Evolutionary conservation across 1,284 basidiomycete genomes (phyloP).

Genomic region (Coriolopsis trogii): DNA sequence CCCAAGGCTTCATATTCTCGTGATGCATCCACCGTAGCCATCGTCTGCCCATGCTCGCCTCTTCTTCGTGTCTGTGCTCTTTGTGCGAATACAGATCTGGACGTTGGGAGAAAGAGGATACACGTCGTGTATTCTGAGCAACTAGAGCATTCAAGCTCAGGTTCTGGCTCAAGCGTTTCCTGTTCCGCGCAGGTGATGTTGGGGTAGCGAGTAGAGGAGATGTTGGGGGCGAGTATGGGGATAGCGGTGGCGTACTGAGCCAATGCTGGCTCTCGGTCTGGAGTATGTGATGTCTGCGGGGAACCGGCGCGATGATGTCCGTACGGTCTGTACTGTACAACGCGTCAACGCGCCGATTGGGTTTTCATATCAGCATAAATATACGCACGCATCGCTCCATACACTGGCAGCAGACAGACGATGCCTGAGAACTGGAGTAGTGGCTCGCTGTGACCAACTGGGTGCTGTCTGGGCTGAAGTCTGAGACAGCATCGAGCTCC

Average conservation of each 20-base stretch:
- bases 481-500: slow-evolving; percentile 26
- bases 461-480: slow-evolving; percentile 23
- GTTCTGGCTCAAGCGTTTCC: slow-evolving; percentile 20
- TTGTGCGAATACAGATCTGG: slow-evolving; percentile 15
- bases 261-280: slow-evolving; percentile 36
- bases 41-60: slow-evolving; percentile 54
- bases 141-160: slow-evolving; percentile 42
- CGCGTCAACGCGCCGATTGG: not conserved
- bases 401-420: slow-evolving; percentile 25
- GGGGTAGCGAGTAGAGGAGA: slow-evolving; percentile 28
- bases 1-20: slow-evolving; percentile 58
- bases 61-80: slow-evolving; percentile 33
- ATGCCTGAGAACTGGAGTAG: slow-evolving; percentile 25
- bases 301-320: slow-evolving; percentile 33
- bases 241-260: slow-evolving; percentile 34
- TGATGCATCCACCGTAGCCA: slow-evolving; percentile 81
- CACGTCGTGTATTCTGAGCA: slow-evolving; percentile 33
- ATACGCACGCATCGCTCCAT: slow-evolving; percentile 30
- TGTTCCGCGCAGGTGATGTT: slow-evolving; percentile 17
- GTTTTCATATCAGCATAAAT: not conserved
- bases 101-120: slow-evolving; percentile 22
- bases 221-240: slow-evolving; percentile 30
- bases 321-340: slow-evolving; percentile 26
- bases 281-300: slow-evolving; percentile 33
- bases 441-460: slow-evolving; percentile 16